Evolutionary conservation across 2,329 filamentous ascomycete genomes (phyloP).

Genomic region (Acrocalymma vagum): DNA sequence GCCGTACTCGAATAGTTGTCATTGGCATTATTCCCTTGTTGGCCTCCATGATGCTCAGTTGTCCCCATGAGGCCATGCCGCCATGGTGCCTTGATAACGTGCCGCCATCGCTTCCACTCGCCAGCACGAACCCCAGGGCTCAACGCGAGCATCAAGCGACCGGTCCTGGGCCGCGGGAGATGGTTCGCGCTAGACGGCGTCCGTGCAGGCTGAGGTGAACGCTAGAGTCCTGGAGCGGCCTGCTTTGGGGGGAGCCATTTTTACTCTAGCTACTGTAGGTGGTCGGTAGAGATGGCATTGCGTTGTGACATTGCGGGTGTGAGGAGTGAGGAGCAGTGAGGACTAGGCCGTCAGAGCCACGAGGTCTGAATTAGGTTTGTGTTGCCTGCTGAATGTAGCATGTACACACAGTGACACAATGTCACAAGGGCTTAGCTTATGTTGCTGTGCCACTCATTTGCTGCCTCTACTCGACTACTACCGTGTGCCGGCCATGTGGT

Average conservation of each 20-base stretch:
- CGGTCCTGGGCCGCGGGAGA: conserved; percentile 31
- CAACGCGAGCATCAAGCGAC: conserved; percentile 25
- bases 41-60: conserved; percentile 5
- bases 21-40: conserved; percentile 21
- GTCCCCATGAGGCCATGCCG: conserved; percentile 17
- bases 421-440: too few species aligned
- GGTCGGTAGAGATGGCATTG: too few species aligned
- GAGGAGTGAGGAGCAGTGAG: too few species aligned
- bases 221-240: conserved; percentile 20
- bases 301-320: too few species aligned
- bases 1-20: conserved; percentile 33
- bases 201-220: conserved; percentile 35
- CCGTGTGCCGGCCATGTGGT: too few species aligned
- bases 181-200: conserved; percentile 42
- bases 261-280: too few species aligned
- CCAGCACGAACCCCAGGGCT: conserved; percentile 14
- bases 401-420: too few species aligned
- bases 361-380: conserved; percentile 29
- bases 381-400: too few species aligned
- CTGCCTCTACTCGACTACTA: too few species aligned
- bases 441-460: too few species aligned
- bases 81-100: conserved; percentile 24
- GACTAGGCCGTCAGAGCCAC: conserved; percentile 6
- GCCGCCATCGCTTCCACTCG: conserved; percentile 21
- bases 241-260: conserved; percentile 10